Percentiles rank a stretch among this genome's conserved stretches.
phyloP scores from a whole-genome alignment of 345 rosid genomes.

The Adansonia digitata region DNA sequence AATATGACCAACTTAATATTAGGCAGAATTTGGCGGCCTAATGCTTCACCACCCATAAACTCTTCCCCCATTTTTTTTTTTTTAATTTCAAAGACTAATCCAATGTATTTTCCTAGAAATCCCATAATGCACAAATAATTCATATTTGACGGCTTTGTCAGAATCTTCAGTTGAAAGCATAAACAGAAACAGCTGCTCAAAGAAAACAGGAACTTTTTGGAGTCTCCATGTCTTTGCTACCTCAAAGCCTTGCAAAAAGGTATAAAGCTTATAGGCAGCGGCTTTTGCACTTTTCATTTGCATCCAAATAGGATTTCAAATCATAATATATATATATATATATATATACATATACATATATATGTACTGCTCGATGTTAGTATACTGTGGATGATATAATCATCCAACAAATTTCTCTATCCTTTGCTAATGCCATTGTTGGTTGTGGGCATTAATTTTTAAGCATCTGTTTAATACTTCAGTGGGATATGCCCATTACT shows the following conservation, averaged over 20 bases:
- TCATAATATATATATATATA: no score
- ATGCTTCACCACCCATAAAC: conserved; percentile 5
- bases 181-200: neutral
- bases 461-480: neutral
- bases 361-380: no score
- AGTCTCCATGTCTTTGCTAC: neutral
- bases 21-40: conserved; percentile 6
- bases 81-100: neutral
- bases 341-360: no score
- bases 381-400: neutral
- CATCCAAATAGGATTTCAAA: neutral
- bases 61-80: neutral
- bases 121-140: neutral
- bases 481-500: conserved; percentile 6
- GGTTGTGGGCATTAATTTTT: conserved; percentile 5
- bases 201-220: neutral
- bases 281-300: conserved; percentile 7
- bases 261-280: neutral
- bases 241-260: conserved; percentile 6
- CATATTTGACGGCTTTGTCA: neutral
- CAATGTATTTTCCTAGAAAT: neutral
- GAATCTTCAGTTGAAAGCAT: conserved; percentile 7
- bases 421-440: conserved; percentile 1
- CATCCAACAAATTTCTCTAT: neutral
- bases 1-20: neutral